These are phyloP conservation scores for Ceratobasidium sp. DNA, from an alignment of 1,284 basidiomycete species.

Conservation along the genomic window DNA sequence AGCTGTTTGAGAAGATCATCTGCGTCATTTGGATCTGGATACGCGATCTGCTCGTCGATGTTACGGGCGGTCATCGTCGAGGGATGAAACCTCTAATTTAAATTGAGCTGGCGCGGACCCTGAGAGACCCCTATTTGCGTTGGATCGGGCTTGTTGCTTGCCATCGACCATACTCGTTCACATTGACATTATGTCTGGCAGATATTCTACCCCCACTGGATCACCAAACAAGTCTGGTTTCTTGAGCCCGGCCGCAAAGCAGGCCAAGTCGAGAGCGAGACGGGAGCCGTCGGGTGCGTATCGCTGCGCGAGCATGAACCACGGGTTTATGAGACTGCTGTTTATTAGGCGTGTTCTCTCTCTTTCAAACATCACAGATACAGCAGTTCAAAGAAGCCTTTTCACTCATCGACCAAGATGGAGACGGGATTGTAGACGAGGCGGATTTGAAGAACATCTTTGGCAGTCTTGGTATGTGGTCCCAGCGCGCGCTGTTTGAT, in stretches of 20 bases:
- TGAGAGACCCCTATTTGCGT: constrained; percentile 27
- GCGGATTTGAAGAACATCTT: constrained; percentile 80
- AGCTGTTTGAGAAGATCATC: constrained; percentile 58
- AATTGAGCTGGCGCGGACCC: constrained; percentile 30
- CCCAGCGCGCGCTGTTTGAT: background rate
- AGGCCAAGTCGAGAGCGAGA: constrained; percentile 64
- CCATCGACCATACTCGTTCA: constrained; percentile 10
- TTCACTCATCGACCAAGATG: constrained; percentile 64
- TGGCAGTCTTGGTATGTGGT: constrained; percentile 72
- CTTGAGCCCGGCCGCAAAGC: constrained; percentile 25
- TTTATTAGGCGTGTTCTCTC: constrained; percentile 68
- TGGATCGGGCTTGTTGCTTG: constrained; percentile 16
- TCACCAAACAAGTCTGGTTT: constrained; percentile 26
- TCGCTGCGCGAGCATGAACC: background rate
- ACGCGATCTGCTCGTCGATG: constrained; percentile 58
- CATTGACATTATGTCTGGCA: constrained; percentile 8
- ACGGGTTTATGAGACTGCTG: background rate
- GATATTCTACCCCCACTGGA: constrained; percentile 7
- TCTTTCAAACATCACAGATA: constrained; percentile 81
- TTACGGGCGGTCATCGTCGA: constrained; percentile 29
- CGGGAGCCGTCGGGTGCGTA: constrained; percentile 70
- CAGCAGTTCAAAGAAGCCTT: constrained; percentile 68
- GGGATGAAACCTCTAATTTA: constrained; percentile 18
- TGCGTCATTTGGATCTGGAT: constrained; percentile 55
- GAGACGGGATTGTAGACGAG: constrained; percentile 83